Evolutionary conservation across 106 monocot species (phyloP), one percentile per base, ranked within the genome.

Genomic region (Xerophyta viscosa): DNA sequence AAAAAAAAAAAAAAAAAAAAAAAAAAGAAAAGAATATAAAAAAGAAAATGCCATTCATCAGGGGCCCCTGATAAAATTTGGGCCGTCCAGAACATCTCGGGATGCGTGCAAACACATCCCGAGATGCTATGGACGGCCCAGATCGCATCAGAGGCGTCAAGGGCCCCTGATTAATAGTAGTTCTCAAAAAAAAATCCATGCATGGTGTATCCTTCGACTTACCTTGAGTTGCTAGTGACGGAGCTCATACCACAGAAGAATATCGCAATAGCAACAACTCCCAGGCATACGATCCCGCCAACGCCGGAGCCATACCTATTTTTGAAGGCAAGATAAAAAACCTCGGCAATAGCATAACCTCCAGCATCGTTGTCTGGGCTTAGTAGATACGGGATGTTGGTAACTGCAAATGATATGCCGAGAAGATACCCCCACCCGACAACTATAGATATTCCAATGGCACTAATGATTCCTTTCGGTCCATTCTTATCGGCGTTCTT

Each of bases 311-410:
- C 71, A 41, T 58, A 71, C 45, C 71, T 57, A 12, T 25, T 64
- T 46, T 64, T 64, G 19, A 64, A 71, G 30, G 49, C 64, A 20
- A 48, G 71, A 52, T 64, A 71, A 20, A 71, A 71, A 2, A 71
- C 57, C 43, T 71, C 64, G 11, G 71, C 71, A 26, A 71, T 51
- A 19, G 71, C 71, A 29, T 71, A 64, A 9, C 71, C 71, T 23
- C 56, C 71, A 45, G 71, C 71, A 58, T 71, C 71, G 45, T 71
- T 71, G 41, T 71, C 71, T n/a, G 0, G 24, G 25, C 58, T 64
- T 20, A 71, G 15, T 9, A 71, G 71, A 43, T 71, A 45, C 7
- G 63, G 64, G 24, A 64, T 64, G 51, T 71, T 51, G 8, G 37
- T 71, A 4, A 58, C 71, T 3, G 58, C 51, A 51, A 50, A 64